Evolutionary conservation across 2,329 filamentous ascomycete genomes (phyloP).

Genomic region (Bipolaris oryzae): DNA sequence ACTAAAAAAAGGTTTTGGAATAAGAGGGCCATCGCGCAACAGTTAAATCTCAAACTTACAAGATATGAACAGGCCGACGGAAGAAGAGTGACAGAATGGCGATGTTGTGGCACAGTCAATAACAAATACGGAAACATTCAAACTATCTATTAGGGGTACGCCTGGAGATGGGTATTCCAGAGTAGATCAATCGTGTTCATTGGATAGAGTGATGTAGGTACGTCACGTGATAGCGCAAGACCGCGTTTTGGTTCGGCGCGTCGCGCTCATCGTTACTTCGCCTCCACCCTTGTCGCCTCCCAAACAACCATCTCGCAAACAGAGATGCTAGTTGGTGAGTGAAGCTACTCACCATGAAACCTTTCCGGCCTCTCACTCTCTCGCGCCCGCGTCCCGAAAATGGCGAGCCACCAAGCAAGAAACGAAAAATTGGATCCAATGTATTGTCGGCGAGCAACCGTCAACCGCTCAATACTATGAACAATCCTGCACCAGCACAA

Average conservation of each 20-base stretch:
- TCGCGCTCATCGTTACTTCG: constrained; percentile 8
- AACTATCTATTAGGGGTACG: no score
- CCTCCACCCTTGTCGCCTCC: background rate
- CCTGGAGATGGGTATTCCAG: no score
- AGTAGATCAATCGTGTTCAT: background rate
- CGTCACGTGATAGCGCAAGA: constrained; percentile 21
- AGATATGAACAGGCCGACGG: no score
- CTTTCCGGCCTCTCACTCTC: constrained; percentile 45
- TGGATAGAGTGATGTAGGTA: background rate
- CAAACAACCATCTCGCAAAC: background rate
- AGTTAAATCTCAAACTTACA: no score
- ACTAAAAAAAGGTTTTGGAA: no score
- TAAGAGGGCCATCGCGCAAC: no score
- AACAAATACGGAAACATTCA: rapidly evolving
- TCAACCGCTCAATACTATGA: constrained; percentile 40
- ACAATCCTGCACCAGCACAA: constrained; percentile 27
- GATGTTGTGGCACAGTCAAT: no score
- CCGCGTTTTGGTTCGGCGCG: constrained; percentile 15
- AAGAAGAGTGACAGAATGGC: no score
- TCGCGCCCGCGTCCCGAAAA: constrained; percentile 28
- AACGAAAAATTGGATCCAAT: constrained; percentile 48
- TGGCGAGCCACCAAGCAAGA: constrained; percentile 49
- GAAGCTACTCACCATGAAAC: constrained; percentile 35
- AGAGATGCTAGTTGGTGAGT: background rate
- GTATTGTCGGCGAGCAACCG: constrained; percentile 32